Evolutionary conservation across 2,329 filamentous ascomycete genomes (phyloP).

Genomic region (Talaromyces sp.): DNA sequence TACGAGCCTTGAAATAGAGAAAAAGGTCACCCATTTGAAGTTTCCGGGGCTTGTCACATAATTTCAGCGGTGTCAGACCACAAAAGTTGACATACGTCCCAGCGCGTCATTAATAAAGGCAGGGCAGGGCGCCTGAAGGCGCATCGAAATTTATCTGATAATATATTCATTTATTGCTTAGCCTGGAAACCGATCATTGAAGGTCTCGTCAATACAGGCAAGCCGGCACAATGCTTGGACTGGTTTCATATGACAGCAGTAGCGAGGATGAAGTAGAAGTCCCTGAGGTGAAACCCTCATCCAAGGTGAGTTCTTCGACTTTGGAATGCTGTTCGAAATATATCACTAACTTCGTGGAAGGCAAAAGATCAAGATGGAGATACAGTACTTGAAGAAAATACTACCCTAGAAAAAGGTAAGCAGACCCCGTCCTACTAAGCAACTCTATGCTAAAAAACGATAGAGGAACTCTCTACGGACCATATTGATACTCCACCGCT

Average conservation of each 20-base stretch:
- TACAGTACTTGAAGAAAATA: background rate
- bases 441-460: background rate
- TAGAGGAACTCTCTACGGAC: conserved; percentile 3
- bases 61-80: background rate
- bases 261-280: conserved; percentile 42
- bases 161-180: background rate
- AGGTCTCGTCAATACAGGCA: background rate
- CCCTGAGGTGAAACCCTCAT: conserved; percentile 17
- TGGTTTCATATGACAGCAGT: conserved; percentile 45
- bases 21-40: background rate
- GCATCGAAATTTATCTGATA: background rate
- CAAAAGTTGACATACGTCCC: background rate
- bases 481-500: background rate
- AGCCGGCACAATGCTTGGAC: conserved; percentile 36
- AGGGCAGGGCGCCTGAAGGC: background rate
- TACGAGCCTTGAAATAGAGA: background rate
- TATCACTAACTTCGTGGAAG: background rate
- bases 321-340: background rate
- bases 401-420: background rate
- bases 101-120: background rate
- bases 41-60: background rate
- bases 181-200: background rate
- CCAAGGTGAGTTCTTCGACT: conserved; percentile 25
- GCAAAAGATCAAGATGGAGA: background rate
- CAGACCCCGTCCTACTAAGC: background rate